Evolutionary conservation across 2,329 filamentous ascomycete species (phyloP), one percentile per base, ranked within the genome.

Genomic region (Pyrenophora teres): DNA sequence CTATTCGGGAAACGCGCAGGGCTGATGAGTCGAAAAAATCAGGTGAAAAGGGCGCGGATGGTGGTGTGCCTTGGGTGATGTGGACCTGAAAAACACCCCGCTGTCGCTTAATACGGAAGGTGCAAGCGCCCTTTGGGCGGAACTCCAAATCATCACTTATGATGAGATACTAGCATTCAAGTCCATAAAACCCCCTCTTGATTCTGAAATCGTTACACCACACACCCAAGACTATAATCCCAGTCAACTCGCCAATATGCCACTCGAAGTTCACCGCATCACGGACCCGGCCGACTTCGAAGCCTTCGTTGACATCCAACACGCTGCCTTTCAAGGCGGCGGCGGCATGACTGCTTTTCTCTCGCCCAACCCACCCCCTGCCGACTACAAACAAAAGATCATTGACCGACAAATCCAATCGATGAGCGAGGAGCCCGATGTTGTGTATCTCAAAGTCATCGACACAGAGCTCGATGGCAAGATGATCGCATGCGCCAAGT

Each of bases 401-500:
- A 51, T 65, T 23, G 60, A 63, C 12, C 71, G 65, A 49, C 58
- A 68, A 36, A 39, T 64, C 36, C 68, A 71, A 25, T 62, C 58
- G 7, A 54, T 64, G 6, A 46, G 42, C 7, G 54, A 58, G 15
- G 71, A 74, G 49, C 50, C 57, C 0, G 67, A 72, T 38, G 50
- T 63, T 4, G 55, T 56, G 4, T 70, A 62, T 37, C 54, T 74
- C 18, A 71, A 74, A 50, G 62, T 70, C 39, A 53, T 73, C 33
- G 68, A 74, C 40, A 71, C 69, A 4, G 66, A 71, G n/a, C 45
- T 64, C 2, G 46, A 54, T 21, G 64, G 63, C 6, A 64, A 66
- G 35, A 70, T 72, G 56, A 69, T 74, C 12, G 68, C 70, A 4
- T 50, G 58, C 21, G 68, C 70, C n/a, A 72, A 74, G 37, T 74